These are phyloP conservation scores for Aspergillus funiculosus DNA, from an alignment of 495 filamentous ascomycete species.

Conservation along the genomic window DNA sequence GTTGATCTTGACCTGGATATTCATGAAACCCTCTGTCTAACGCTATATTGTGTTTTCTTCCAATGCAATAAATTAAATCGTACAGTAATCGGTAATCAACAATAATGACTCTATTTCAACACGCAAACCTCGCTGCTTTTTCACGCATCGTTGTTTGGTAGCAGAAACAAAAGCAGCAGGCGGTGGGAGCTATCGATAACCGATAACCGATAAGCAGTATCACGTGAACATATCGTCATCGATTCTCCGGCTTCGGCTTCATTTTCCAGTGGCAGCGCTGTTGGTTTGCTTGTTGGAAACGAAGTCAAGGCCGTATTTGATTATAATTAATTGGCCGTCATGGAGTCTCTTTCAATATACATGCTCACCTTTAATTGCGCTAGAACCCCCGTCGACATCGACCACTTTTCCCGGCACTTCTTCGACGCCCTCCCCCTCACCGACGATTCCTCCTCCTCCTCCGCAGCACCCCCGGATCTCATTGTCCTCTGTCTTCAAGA, in stretches of 20 bases:
- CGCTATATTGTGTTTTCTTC: too few species aligned
- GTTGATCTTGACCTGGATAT: not conserved
- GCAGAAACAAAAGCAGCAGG: not conserved
- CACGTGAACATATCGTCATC: constrained; percentile 6
- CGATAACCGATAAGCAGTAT: not conserved
- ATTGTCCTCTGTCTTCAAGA: constrained; percentile 82
- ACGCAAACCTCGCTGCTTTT: too few species aligned
- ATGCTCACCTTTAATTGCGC: constrained; percentile 90
- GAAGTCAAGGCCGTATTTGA: not conserved
- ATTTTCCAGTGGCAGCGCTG: too few species aligned
- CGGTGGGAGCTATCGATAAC: constrained; percentile 11
- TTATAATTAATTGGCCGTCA: constrained; percentile 14
- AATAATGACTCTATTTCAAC: not conserved
- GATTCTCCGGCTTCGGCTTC: not conserved
- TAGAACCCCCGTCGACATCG: constrained; percentile 54
- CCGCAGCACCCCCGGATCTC: constrained; percentile 59
- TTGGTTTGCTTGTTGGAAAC: not conserved
- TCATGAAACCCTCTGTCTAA: too few species aligned
- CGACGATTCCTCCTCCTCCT: constrained; percentile 20
- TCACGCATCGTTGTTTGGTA: too few species aligned
- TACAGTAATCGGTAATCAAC: not conserved
- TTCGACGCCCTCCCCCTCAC: constrained; percentile 59
- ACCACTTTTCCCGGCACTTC: constrained; percentile 63
- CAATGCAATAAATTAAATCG: too few species aligned
- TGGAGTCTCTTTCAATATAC: constrained; percentile 55